Evolutionary conservation across 495 filamentous ascomycete species (phyloP).

Genomic region (Cetradonia linearis): DNA sequence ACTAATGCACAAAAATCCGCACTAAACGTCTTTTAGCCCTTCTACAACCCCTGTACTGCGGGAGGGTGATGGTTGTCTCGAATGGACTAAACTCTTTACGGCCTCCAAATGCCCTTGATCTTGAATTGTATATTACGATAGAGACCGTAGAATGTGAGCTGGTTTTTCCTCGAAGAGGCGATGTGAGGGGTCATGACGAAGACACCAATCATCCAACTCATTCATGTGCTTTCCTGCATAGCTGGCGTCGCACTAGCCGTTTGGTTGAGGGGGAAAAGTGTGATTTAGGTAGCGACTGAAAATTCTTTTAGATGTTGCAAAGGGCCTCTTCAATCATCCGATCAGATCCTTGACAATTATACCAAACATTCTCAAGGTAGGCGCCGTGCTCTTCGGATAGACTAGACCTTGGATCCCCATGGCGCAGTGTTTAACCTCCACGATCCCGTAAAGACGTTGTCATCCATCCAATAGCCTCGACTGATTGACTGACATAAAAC

Average conservation of each 20-base stretch:
- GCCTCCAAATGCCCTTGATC: background rate
- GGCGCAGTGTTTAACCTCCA: background rate
- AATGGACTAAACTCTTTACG: background rate
- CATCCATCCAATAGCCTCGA: background rate
- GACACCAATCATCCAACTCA: background rate
- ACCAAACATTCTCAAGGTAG: background rate
- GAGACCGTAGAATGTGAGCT: background rate
- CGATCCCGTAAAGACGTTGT: background rate
- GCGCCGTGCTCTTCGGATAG: background rate
- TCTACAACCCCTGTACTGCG: conserved; percentile 1
- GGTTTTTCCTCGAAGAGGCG: background rate
- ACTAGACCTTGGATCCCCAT: background rate
- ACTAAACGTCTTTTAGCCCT: background rate
- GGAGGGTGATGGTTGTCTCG: background rate
- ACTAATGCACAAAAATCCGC: background rate
- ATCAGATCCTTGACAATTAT: background rate
- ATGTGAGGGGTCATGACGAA: background rate
- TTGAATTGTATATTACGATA: background rate
- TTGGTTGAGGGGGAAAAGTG: background rate
- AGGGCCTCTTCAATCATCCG: background rate
- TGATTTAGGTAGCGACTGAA: background rate
- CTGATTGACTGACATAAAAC: background rate
- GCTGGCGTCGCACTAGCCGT: background rate
- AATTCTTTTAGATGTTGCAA: background rate
- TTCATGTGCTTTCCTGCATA: background rate